Base-by-base conservation (phyloP, 495 filamentous ascomycete species). In the Letharia lupina region DNA sequence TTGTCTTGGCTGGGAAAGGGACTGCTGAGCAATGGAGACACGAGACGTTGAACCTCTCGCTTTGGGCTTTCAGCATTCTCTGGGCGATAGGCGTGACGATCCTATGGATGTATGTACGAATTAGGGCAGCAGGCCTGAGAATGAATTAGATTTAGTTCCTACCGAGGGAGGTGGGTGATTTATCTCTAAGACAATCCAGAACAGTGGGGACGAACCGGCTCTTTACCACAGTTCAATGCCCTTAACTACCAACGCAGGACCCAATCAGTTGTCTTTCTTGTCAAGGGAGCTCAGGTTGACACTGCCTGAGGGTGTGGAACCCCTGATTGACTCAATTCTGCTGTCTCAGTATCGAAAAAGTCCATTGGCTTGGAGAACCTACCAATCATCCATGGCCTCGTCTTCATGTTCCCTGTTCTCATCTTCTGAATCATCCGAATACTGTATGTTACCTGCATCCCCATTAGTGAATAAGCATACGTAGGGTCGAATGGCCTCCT, bases 21-120 rank as follows among this genome's bases (percentile, higher is more conserved):
- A n/a, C 10, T 20, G 33, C 33, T 3, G 10, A 57, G 54, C 37
- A n/a, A 1, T 20, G 15, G 33, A 10, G 54, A 33, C 37, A 57
- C n/a, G 33, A 57, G 54, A 15, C 33, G 20, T 57, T 57, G 16
- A 37, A n/a, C 4, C 31, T 7, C 54, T 57, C 33, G 54, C 31
- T 37, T 35, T 37, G 54, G 31, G 54, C 54, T 57, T 35, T 57
- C 54, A 57, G 33, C 33, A 57, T 37, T 33, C 54, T 57, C 33
- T 57, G 31, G 39, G 54, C 16, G 33, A 20, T 6, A 57, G 54
- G 33, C 54, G 16, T 33, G 50, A 12, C 54, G 54, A 15, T 57
- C 33, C 5, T 57, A 57, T 13, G 20, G 33, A 37, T 1, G 2
- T 57, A 33, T 62, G 33, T 57, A 57, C 16, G 54, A 35, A 35